Evolutionary conservation across 352 stramenopile species (phyloP).

Genomic region (Globisporangium alternatum): DNA sequence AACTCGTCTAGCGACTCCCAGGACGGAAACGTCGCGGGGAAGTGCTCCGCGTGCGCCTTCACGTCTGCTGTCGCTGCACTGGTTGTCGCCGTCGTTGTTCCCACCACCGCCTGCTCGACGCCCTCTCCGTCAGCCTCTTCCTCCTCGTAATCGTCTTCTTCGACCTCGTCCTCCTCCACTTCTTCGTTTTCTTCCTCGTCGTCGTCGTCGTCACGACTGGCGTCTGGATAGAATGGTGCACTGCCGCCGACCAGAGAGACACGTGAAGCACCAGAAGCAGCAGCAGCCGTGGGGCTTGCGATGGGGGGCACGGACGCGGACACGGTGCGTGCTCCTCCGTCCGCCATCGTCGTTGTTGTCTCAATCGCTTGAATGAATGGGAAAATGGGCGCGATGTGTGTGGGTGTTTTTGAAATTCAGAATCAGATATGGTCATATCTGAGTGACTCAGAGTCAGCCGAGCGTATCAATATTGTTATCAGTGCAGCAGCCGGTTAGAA

Average conservation of each 20-base stretch:
- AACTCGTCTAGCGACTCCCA: conserved; percentile 9
- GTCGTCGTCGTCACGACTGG: neutral
- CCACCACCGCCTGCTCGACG: no score
- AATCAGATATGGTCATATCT: no score
- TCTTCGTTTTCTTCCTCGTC: neutral
- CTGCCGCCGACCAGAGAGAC: neutral
- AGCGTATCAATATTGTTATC: no score
- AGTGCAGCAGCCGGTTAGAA: no score
- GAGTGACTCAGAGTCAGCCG: no score
- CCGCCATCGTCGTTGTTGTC: neutral
- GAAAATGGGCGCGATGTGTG: no score
- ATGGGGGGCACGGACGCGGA: neutral
- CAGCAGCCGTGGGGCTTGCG: neutral
- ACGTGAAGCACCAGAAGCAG: neutral
- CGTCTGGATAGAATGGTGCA: neutral
- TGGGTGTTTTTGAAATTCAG: no score
- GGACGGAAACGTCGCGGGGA: conserved; percentile 56
- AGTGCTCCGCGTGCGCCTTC: neutral
- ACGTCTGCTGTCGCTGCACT: neutral
- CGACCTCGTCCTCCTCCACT: neutral
- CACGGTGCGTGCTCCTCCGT: neutral
- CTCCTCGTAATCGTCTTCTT: neutral
- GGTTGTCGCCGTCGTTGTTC: no score
- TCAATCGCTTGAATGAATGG: neutral
- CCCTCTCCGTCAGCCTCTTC: neutral